Conservation (phyloP, 257 asterid species). For the Jasminum sambac region DNA sequence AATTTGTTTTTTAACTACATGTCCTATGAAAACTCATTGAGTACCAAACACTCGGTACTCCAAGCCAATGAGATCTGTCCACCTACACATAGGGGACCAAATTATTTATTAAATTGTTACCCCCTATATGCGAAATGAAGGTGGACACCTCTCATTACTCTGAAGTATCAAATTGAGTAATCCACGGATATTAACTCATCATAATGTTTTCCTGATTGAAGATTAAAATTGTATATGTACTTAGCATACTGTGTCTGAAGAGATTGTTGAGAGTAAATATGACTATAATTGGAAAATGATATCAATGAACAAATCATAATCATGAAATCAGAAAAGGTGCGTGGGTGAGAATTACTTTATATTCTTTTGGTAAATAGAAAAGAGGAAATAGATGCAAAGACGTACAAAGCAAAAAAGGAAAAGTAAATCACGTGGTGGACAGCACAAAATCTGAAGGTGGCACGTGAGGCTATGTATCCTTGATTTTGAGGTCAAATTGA, state of each 20-base stretch:
- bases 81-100: no score
- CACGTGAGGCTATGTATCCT: conserved; percentile 6
- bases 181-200: no score
- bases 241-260: background rate
- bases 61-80: no score
- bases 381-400: conserved; percentile 5
- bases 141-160: no score
- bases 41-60: no score
- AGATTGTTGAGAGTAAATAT: background rate
- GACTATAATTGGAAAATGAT: background rate
- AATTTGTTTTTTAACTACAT: no score
- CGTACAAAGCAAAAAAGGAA: background rate
- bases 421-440: no score
- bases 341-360: background rate
- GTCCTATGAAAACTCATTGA: no score
- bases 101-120: no score
- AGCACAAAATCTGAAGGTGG: conserved; percentile 3
- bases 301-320: background rate
- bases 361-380: background rate
- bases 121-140: no score
- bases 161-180: no score
- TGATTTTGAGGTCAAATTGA: background rate
- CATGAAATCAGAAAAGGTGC: background rate
- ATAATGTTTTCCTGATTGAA: no score
- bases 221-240: background rate